These are phyloP conservation scores for Coniosporium apollinis DNA, from an alignment of 495 filamentous ascomycete genomes.

Conservation along the genomic window DNA sequence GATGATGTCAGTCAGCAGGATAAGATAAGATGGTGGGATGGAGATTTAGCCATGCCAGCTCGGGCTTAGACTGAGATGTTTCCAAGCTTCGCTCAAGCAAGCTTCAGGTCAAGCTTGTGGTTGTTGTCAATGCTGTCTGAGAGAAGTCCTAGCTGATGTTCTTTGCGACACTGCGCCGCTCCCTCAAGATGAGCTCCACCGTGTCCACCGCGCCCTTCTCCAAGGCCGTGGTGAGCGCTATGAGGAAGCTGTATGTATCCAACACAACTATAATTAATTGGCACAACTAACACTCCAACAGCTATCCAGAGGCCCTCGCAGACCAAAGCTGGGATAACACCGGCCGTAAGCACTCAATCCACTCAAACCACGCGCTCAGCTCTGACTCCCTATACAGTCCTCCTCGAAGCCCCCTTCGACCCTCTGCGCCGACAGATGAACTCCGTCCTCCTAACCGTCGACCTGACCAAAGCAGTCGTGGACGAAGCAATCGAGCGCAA, in stretches of 20 bases:
- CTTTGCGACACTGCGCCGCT: constrained; percentile 7
- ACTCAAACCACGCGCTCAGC: neutral
- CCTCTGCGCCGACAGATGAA: constrained; percentile 41
- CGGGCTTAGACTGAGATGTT: too few relatives aligned
- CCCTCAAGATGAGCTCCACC: constrained; percentile 9
- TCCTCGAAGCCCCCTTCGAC: constrained; percentile 60
- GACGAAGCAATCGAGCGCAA: constrained; percentile 70
- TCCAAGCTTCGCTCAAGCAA: too few relatives aligned
- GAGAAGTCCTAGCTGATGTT: constrained; percentile 13
- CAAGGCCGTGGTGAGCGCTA: constrained; percentile 57
- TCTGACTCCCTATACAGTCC: constrained; percentile 30
- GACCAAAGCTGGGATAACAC: constrained; percentile 92
- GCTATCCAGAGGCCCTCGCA: constrained; percentile 77
- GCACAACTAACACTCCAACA: constrained; percentile 19
- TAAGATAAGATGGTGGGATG: constrained; percentile 14
- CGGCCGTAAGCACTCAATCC: constrained; percentile 38
- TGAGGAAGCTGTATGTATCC: constrained; percentile 59
- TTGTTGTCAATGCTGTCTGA: too few relatives aligned
- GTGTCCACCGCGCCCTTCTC: constrained; percentile 48
- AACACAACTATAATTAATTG: neutral
- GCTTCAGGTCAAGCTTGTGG: too few relatives aligned
- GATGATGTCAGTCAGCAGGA: too few relatives aligned
- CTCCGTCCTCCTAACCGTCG: constrained; percentile 75
- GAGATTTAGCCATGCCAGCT: too few relatives aligned
- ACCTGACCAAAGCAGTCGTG: constrained; percentile 76